Evolutionary conservation across 179 eudicot genomes (phyloP), one percentile per base, ranked within the genome.

Genomic region (Heliamphora pulchella): DNA sequence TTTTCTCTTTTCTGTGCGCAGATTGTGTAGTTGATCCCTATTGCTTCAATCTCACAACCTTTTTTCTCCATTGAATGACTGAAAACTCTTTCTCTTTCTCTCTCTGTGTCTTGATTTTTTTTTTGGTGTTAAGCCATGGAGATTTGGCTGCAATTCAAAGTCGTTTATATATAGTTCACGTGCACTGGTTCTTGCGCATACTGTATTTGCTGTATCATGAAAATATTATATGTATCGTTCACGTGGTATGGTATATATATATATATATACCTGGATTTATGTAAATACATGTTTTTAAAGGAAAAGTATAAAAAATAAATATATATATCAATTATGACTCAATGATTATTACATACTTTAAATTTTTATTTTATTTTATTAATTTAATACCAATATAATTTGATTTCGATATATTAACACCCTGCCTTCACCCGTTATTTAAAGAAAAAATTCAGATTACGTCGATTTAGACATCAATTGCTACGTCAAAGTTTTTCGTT

Each of bases 21-120:
- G 82, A 96, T 89, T 72, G 87, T 85, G 91, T 91, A 91, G 85
- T 87, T 96, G 83, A 96, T 88, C 78, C 97, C 94, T 51, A 91
- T 80, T 75, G 98, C 99, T 86, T 96, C 93, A 81, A 96, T 92
- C 82, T 92, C 97, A 83, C 97, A 92, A 48, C 94, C 97, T 84
- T 88, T 88, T 83, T 86, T 87, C 93, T 80, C 87, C 96, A 92
- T 96, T 86, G 86, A 79, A 85, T 73, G 81, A 86, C 67, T 31
- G 6, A 22, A n/a, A 50, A 46, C 71, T 51, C 78, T 80, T 58
- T 72, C 68, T 73, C 64, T 80, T 77, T 71, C 75, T 73, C 44
- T 18, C 72, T 67, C 65, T 61, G 65, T 61, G 65, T 76, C 68
- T 59, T 8, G 5, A n/a, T 41, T 4, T 74, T 18, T 50, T 39